Conservation (phyloP, 176 grass and related monocot genomes). For the Avena insularis region DNA sequence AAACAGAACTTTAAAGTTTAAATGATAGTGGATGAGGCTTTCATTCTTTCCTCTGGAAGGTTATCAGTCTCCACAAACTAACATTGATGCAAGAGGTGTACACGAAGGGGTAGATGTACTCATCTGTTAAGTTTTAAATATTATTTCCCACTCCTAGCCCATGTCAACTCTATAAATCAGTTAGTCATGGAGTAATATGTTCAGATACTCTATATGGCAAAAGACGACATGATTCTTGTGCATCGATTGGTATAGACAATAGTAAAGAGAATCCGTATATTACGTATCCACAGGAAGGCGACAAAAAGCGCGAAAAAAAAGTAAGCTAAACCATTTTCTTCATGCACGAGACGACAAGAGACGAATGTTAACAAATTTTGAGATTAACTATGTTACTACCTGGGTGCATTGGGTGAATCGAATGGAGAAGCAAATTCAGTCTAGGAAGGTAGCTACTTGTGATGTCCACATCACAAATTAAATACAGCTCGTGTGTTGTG, state of each 20-base stretch:
- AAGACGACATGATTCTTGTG: background rate
- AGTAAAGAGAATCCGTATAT: background rate
- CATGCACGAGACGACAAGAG: background rate
- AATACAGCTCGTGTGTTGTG: background rate
- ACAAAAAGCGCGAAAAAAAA: background rate
- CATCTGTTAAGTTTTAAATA: background rate
- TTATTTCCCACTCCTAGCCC: conserved; percentile 14
- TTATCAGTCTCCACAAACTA: background rate
- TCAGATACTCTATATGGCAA: background rate
- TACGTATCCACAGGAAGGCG: background rate
- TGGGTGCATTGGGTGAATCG: background rate
- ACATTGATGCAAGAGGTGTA: background rate
- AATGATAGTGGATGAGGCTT: background rate
- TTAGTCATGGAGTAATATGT: background rate
- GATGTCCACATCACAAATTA: background rate
- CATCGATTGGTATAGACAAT: background rate
- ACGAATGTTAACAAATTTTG: background rate
- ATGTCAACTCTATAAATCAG: background rate
- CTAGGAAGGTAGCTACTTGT: background rate
- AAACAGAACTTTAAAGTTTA: background rate
- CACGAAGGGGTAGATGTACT: background rate
- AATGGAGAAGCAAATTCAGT: background rate
- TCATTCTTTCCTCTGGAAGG: background rate
- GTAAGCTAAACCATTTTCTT: background rate
- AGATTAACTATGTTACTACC: background rate